Percentiles rank a stretch among this genome's conserved stretches.
Conservation (phyloP, 306 rosid genomes). For the Pyrus bretschneideri region DNA sequence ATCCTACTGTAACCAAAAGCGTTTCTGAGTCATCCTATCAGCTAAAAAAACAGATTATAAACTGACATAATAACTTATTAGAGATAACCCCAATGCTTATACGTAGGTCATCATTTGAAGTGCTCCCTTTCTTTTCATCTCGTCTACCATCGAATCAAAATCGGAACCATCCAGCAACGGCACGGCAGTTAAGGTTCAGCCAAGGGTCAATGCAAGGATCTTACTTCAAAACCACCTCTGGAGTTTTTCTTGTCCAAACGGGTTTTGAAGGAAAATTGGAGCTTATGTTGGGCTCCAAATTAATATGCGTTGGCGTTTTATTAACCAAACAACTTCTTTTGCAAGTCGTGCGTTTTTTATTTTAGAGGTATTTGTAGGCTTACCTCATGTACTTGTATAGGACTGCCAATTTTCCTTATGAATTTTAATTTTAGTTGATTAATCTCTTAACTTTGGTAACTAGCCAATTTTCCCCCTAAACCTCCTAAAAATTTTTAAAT, state of each 20-base stretch:
- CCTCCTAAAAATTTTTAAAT: too few relatives aligned
- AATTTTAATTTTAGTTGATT: too few relatives aligned
- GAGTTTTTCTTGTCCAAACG: neutral
- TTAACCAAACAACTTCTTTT: neutral
- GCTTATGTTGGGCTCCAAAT: neutral
- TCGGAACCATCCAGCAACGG: neutral
- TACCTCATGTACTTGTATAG: too few relatives aligned
- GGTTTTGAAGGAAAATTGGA: neutral
- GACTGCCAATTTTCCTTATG: fast-evolving
- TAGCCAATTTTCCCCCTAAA: too few relatives aligned
- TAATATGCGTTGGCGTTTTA: neutral
- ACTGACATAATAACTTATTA: neutral
- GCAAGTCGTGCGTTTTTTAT: neutral
- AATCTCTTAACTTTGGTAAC: fast-evolving
- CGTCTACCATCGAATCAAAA: neutral
- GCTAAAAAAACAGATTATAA: neutral
- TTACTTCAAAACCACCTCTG: neutral
- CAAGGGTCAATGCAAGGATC: neutral
- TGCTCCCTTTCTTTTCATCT: neutral
- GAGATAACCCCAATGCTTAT: neutral
- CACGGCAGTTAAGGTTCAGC: neutral
- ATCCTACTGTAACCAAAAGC: neutral
- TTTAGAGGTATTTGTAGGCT: too few relatives aligned
- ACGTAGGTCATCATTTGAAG: neutral
- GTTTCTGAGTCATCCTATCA: neutral